Percentiles rank a stretch among this genome's conserved stretches.
These are phyloP conservation scores for Coemansia sp. DNA, from an alignment of 192 early-diverging fungal species.

Conservation along the genomic window DNA sequence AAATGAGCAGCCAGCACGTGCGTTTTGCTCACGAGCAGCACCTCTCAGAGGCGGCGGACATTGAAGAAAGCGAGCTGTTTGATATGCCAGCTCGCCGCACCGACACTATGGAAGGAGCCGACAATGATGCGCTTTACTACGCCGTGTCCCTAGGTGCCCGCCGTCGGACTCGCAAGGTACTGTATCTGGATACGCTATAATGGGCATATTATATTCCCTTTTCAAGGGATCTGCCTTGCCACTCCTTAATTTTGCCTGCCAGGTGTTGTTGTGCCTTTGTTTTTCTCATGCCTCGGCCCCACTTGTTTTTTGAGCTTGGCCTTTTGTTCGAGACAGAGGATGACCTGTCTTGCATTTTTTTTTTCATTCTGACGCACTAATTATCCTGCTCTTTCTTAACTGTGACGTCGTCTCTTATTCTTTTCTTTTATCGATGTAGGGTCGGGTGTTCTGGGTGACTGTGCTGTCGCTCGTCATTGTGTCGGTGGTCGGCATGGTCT, in stretches of 20 bases:
- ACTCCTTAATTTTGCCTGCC: background rate
- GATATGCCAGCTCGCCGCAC: slow-evolving; percentile 21
- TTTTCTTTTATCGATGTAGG: slow-evolving; percentile 21
- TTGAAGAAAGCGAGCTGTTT: slow-evolving; percentile 54
- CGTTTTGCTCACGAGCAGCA: slow-evolving; percentile 32
- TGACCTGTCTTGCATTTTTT: background rate
- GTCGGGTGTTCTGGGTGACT: slow-evolving; percentile 51
- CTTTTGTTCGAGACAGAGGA: background rate
- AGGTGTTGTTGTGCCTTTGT: background rate
- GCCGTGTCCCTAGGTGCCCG: slow-evolving; percentile 38
- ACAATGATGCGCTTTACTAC: slow-evolving; percentile 52
- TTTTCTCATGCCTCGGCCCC: background rate
- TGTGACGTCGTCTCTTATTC: background rate
- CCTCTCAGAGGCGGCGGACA: slow-evolving; percentile 32
- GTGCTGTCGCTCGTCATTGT: slow-evolving; percentile 39
- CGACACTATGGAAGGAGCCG: slow-evolving; percentile 39
- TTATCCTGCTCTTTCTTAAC: background rate
- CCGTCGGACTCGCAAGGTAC: slow-evolving; percentile 40
- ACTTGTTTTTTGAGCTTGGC: slow-evolving; percentile 8
- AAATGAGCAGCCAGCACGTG: slow-evolving; percentile 19
- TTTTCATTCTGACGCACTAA: background rate
- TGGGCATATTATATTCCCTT: background rate
- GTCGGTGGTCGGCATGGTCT: slow-evolving; percentile 52
- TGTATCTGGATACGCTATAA: background rate
- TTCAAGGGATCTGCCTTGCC: background rate